phyloP scores from a whole-genome alignment of 768 basidiomycete genomes.

The Naganishia onofrii region DNA sequence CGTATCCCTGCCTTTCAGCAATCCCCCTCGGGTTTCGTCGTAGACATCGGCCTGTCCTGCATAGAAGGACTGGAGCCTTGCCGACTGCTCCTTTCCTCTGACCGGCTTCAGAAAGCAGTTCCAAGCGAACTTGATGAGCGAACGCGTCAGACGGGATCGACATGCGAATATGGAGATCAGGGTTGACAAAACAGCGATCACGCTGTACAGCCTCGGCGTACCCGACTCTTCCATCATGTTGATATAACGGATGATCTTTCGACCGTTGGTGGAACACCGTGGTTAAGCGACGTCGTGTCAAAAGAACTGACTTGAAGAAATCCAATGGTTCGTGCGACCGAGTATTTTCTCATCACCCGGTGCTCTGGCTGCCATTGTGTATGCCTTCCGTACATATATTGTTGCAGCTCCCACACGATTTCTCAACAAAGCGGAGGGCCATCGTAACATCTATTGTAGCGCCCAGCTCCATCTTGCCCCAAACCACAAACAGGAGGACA shows the following conservation, averaged over 20 bases:
- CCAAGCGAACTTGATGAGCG: constrained; percentile 43
- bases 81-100: constrained; percentile 44
- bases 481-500: no score
- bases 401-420: no score
- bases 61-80: constrained; percentile 59
- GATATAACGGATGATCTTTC: neutral
- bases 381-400: no score
- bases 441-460: no score
- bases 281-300: no score
- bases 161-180: neutral
- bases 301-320: no score
- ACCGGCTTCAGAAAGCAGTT: constrained; percentile 54
- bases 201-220: neutral
- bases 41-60: constrained; percentile 69
- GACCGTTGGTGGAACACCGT: neutral
- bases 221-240: neutral
- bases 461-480: no score
- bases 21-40: constrained; percentile 63
- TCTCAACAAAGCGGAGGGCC: no score
- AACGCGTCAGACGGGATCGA: constrained; percentile 9
- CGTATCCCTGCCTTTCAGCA: constrained; percentile 68
- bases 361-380: no score
- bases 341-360: no score
- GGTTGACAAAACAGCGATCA: constrained; percentile 21
- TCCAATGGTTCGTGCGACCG: no score